A percentile compares a stretch with the other conserved stretches of the same genome.
These are phyloP conservation scores for Cylindrodendrum hubeiense DNA, from an alignment of 2,329 filamentous ascomycete genomes.

Conservation along the genomic window DNA sequence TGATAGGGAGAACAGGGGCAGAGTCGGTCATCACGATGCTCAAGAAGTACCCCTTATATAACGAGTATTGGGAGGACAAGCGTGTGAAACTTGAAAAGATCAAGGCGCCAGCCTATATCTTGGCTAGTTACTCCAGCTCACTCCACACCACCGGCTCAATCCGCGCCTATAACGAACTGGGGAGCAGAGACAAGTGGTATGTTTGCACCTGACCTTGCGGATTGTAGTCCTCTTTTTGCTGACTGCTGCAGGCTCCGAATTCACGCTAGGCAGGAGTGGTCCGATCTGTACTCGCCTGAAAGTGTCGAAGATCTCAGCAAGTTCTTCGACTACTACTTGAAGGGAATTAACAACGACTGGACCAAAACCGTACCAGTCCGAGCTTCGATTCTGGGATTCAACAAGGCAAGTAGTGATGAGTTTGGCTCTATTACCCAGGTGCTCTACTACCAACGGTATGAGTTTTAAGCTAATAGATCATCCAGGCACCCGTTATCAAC, in stretches of 20 bases:
- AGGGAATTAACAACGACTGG: constrained; percentile 1
- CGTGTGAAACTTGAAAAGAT: background rate
- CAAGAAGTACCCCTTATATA: background rate
- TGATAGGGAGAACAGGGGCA: background rate
- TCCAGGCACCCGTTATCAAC: background rate
- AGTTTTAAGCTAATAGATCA: background rate
- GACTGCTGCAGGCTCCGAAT: background rate
- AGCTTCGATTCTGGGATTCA: background rate
- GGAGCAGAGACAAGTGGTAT: constrained; percentile 4
- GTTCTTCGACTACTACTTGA: constrained; percentile 8
- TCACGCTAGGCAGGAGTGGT: constrained; percentile 7
- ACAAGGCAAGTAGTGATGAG: background rate
- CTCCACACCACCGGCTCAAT: constrained; percentile 4
- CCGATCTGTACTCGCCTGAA: constrained; percentile 1
- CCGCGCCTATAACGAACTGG: background rate
- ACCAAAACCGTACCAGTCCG: background rate
- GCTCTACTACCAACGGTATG: too few relatives aligned
- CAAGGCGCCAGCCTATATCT: background rate
- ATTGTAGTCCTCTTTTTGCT: background rate
- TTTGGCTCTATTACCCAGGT: background rate
- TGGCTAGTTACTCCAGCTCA: constrained; percentile 9
- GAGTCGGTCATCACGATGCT: constrained; percentile 2
- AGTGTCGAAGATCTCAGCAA: background rate
- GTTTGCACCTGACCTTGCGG: too few relatives aligned
- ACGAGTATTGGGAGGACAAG: constrained; percentile 14